Conservation (phyloP, 164 flowering plant species). For the Brasenia schreberi region DNA sequence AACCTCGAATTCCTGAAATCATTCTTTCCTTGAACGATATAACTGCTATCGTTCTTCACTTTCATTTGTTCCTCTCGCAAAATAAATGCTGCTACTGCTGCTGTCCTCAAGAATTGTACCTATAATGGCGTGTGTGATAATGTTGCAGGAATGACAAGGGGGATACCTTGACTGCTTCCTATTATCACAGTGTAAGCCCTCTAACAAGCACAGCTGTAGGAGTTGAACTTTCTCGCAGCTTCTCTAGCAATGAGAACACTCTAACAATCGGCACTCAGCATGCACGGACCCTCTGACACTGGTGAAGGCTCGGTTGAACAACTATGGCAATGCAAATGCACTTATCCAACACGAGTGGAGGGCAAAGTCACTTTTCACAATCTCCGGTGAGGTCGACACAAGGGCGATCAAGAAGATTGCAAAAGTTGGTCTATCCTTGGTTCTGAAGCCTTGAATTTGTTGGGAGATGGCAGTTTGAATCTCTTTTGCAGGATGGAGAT, state of each 20-base stretch:
- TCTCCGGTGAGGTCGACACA: constrained; percentile 54
- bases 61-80: too few species aligned
- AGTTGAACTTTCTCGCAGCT: constrained; percentile 37
- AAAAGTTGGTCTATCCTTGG: constrained; percentile 45
- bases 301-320: constrained; percentile 47
- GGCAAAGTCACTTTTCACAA: constrained; percentile 42
- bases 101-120: too few species aligned
- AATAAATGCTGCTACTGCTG: too few species aligned
- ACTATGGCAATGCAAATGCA: constrained; percentile 34
- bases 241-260: constrained; percentile 34
- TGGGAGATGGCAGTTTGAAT: neutral
- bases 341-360: constrained; percentile 59
- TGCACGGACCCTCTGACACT: constrained; percentile 37
- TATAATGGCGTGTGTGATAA: neutral
- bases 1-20: too few species aligned
- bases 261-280: constrained; percentile 45
- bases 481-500: neutral
- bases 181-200: constrained; percentile 34
- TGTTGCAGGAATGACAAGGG: constrained; percentile 47
- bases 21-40: too few species aligned
- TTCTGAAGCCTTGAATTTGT: constrained; percentile 30
- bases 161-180: constrained; percentile 36
- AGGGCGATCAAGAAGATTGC: constrained; percentile 44
- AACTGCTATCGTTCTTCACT: too few species aligned
- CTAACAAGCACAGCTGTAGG: constrained; percentile 41